These are phyloP conservation scores for Lachnellula arida DNA, from an alignment of 2,329 filamentous ascomycete genomes.

Conservation along the genomic window DNA sequence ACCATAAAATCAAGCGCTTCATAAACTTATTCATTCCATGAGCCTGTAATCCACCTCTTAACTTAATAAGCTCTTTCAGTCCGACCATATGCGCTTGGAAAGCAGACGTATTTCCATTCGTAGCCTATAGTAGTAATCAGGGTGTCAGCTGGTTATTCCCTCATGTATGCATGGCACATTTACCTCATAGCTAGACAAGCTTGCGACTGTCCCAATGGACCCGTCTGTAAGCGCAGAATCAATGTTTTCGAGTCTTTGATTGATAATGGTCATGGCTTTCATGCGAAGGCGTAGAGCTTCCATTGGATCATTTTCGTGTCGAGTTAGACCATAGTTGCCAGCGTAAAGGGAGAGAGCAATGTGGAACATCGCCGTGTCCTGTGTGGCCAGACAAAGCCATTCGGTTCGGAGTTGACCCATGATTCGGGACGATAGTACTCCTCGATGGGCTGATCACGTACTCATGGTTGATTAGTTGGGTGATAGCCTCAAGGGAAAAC, in stretches of 20 bases:
- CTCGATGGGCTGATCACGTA: neutral
- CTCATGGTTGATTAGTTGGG: neutral
- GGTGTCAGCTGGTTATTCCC: neutral
- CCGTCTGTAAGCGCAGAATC: slow-evolving; percentile 6
- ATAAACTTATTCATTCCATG: slow-evolving; percentile 5
- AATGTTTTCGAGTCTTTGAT: slow-evolving; percentile 7
- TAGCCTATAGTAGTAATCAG: slow-evolving; percentile 5
- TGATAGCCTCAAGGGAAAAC: neutral
- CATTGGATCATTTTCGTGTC: slow-evolving; percentile 9
- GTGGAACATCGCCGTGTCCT: slow-evolving; percentile 13
- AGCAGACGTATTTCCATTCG: slow-evolving; percentile 7
- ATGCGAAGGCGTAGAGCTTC: slow-evolving; percentile 13
- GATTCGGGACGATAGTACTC: slow-evolving; percentile 8
- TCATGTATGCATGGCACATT: neutral
- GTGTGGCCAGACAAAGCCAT: slow-evolving; percentile 14
- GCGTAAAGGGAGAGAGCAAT: slow-evolving; percentile 17
- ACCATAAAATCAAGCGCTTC: slow-evolving; percentile 11
- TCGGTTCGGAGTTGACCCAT: slow-evolving; percentile 13
- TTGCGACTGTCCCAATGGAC: slow-evolving; percentile 14
- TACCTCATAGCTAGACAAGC: slow-evolving; percentile 17
- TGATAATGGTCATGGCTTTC: slow-evolving; percentile 16
- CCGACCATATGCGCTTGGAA: slow-evolving; percentile 11
- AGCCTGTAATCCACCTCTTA: slow-evolving; percentile 9
- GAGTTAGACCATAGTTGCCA: slow-evolving; percentile 11
- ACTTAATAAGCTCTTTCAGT: slow-evolving; percentile 7